A percentile compares a stretch with the other conserved stretches of the same genome.
These are phyloP conservation scores for Westerdykella aurantiaca DNA, from an alignment of 2,329 filamentous ascomycete species.

Conservation along the genomic window DNA sequence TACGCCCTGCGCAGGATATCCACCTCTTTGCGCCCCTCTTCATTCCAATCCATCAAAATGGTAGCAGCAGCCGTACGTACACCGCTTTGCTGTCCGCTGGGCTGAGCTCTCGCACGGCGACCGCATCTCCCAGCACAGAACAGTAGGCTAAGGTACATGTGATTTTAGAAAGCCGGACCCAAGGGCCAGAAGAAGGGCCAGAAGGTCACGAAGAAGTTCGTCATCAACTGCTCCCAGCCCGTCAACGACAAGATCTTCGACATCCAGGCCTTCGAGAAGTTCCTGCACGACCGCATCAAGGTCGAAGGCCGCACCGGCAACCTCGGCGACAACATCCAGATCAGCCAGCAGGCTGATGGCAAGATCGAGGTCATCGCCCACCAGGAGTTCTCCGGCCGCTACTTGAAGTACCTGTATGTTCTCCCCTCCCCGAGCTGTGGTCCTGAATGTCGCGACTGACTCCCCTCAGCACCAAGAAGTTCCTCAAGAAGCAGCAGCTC, in stretches of 20 bases:
- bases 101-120: constrained; percentile 17
- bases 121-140: constrained; percentile 40
- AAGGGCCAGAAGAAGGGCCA: constrained; percentile 47
- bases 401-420: constrained; percentile 98
- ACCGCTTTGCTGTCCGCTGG: constrained; percentile 89
- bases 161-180: constrained; percentile 48
- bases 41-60: constrained; percentile 57
- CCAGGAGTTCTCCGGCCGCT: constrained; percentile 96
- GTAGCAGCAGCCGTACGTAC: constrained; percentile 84
- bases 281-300: constrained; percentile 99
- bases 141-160: constrained; percentile 89
- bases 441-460: constrained; percentile 7
- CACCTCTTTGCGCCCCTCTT: constrained; percentile 68
- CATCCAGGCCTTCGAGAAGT: constrained; percentile 97
- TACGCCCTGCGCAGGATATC: constrained; percentile 70
- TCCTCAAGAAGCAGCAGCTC: constrained; percentile 99
- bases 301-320: constrained; percentile 97
- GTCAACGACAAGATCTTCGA: constrained; percentile 99
- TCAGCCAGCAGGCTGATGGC: constrained; percentile 87
- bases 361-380: constrained; percentile 98
- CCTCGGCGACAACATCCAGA: constrained; percentile 87
- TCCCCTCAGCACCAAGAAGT: constrained; percentile 93
- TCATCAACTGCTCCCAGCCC: constrained; percentile 99
- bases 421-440: background rate
- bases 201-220: constrained; percentile 92